phyloP scores from a whole-genome alignment of 805 yeast genomes.

The Wickerhamiella lipophila region DNA sequence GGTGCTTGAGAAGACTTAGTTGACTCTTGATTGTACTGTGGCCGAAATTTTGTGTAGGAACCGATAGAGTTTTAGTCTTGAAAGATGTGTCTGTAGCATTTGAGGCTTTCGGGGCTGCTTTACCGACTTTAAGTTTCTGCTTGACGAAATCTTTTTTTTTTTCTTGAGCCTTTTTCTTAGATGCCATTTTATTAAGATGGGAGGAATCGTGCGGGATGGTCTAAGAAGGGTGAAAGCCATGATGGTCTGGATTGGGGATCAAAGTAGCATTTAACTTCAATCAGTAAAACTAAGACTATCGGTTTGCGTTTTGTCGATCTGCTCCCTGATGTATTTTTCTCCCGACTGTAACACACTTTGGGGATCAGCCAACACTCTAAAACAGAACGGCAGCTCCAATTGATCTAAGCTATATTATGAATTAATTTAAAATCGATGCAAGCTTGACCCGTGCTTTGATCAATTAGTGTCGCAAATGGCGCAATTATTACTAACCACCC shows the following conservation, averaged over 20 bases:
- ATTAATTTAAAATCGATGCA: too few relatives aligned
- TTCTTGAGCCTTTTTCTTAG: conserved; percentile 20
- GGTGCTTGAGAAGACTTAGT: conserved; percentile 20
- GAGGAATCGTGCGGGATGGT: not conserved
- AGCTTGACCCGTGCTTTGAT: too few relatives aligned
- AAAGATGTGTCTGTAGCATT: conserved; percentile 82
- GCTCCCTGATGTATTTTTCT: too few relatives aligned
- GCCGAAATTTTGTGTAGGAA: conserved; percentile 35
- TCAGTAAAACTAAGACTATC: too few relatives aligned
- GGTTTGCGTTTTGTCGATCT: too few relatives aligned
- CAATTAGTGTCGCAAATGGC: not conserved
- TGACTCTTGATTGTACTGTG: conserved; percentile 11
- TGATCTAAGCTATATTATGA: too few relatives aligned
- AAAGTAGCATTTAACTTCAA: too few relatives aligned
- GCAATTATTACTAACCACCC: not conserved
- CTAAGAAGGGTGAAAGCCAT: too few relatives aligned
- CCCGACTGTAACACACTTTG: too few relatives aligned
- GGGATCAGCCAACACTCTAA: too few relatives aligned
- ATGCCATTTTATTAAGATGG: not conserved
- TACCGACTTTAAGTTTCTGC: conserved; percentile 78
- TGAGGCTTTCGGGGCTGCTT: conserved; percentile 53
- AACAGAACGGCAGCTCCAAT: too few relatives aligned
- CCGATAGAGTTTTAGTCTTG: conserved; percentile 46
- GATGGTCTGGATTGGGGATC: too few relatives aligned
- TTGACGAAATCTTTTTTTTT: conserved; percentile 65